phyloP scores from a whole-genome alignment of 371 early-diverging fungal species.

The Apophysomyces elegans region DNA sequence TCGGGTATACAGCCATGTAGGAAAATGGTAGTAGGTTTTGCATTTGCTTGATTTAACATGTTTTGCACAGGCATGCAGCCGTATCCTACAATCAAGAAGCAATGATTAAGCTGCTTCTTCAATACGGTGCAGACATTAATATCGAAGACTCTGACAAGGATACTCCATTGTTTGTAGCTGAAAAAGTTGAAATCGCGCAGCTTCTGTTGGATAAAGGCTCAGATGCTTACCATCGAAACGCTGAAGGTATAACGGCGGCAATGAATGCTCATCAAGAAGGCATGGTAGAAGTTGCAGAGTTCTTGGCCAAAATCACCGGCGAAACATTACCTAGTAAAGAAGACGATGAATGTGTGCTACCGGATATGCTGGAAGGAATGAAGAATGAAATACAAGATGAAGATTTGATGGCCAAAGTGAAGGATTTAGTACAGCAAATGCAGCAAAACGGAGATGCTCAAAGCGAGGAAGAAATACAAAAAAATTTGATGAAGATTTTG shows the following conservation, averaged over 20 bases:
- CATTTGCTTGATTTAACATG: neutral
- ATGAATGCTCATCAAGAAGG: conserved; percentile 44
- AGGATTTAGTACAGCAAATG: too few relatives aligned
- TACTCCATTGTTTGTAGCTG: conserved; percentile 86
- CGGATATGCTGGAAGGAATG: conserved; percentile 40
- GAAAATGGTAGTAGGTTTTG: conserved; percentile 2
- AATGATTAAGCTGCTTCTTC: conserved; percentile 57
- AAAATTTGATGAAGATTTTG: too few relatives aligned
- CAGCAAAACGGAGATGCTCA: too few relatives aligned
- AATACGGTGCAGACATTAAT: conserved; percentile 64
- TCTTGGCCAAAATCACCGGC: conserved; percentile 36
- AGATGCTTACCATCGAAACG: conserved; percentile 64
- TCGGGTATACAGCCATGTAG: conserved; percentile 76
- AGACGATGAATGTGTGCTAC: conserved; percentile 15
- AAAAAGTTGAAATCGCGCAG: conserved; percentile 73
- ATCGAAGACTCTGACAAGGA: conserved; percentile 83
- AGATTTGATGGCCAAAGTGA: too few relatives aligned
- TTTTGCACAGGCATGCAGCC: conserved; percentile 62
- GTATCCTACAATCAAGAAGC: conserved; percentile 68
- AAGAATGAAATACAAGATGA: conserved; percentile 14
- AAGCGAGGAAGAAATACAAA: too few relatives aligned
- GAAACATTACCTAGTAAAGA: conserved; percentile 27
- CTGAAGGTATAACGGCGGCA: conserved; percentile 61
- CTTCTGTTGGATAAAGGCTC: conserved; percentile 76
- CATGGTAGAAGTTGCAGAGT: conserved; percentile 44